Conservation (phyloP, 2,329 filamentous ascomycete genomes). For the Uncinocarpus reesii region DNA sequence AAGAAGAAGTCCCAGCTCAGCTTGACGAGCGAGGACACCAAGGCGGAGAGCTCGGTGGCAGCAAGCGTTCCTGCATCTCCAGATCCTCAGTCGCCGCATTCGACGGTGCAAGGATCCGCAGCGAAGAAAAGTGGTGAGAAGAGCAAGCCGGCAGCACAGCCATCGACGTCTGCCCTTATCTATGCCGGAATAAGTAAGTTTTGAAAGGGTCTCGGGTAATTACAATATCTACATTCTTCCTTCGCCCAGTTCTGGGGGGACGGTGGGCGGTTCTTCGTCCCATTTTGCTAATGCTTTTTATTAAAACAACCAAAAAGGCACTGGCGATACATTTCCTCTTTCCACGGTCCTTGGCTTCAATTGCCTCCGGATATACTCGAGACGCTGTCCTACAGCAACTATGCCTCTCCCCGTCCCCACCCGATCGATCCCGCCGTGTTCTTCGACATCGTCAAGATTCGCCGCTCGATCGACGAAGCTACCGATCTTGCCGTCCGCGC, state of each 20-base stretch:
- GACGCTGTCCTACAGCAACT: constrained; percentile 68
- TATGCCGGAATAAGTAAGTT: constrained; percentile 57
- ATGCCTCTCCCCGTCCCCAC: constrained; percentile 62
- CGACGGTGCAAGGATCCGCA: constrained; percentile 11
- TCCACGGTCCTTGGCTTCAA: constrained; percentile 74
- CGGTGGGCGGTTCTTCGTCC: no score
- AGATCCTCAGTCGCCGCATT: constrained; percentile 6
- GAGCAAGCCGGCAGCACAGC: constrained; percentile 16
- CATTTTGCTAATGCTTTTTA: no score
- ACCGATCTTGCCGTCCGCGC: constrained; percentile 67
- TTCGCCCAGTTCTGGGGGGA: no score
- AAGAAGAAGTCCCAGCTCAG: constrained; percentile 18
- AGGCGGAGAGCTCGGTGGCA: constrained; percentile 1
- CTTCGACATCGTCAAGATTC: constrained; percentile 75
- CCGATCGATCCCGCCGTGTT: constrained; percentile 71
- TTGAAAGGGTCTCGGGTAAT: no score
- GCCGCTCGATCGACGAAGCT: constrained; percentile 68
- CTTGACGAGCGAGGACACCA: constrained; percentile 8
- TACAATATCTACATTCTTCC: neutral
- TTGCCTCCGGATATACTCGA: constrained; percentile 70
- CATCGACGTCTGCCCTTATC: constrained; percentile 44
- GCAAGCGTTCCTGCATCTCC: constrained; percentile 10
- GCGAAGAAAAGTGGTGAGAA: constrained; percentile 10
- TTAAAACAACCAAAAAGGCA: constrained; percentile 56
- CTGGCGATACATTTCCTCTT: constrained; percentile 76